These are phyloP conservation scores for Calonectria pauciramosa DNA, from an alignment of 2,329 filamentous ascomycete species.

Conservation along the genomic window DNA sequence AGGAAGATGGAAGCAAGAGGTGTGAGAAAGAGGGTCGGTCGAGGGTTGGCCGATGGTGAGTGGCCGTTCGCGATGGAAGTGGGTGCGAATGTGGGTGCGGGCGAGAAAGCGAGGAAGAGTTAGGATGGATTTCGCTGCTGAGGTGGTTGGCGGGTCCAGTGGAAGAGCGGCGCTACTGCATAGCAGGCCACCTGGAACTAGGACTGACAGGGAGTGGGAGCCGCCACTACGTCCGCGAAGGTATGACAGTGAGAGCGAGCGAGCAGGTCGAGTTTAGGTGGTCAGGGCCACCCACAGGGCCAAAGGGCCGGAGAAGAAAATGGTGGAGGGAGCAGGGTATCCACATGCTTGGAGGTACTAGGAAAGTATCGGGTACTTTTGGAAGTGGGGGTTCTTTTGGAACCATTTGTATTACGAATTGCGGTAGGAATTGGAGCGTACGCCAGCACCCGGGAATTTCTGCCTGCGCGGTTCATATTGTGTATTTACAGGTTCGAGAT, in stretches of 20 bases:
- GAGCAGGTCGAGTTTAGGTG: constrained; percentile 10
- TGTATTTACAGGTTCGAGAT: neutral
- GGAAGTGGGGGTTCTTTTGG: constrained; percentile 11
- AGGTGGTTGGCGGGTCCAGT: constrained; percentile 42
- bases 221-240: neutral
- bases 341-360: neutral
- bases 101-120: constrained; percentile 28
- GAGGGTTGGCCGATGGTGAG: constrained; percentile 32
- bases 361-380: constrained; percentile 23
- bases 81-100: constrained; percentile 25
- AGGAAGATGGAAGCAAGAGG: constrained; percentile 11
- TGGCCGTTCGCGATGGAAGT: constrained; percentile 33
- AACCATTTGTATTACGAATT: neutral
- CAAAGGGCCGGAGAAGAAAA: neutral
- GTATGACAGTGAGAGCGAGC: neutral
- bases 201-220: constrained; percentile 9
- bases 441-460: neutral
- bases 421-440: neutral
- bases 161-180: neutral
- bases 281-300: neutral
- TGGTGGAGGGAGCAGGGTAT: neutral
- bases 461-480: neutral
- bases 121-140: constrained; percentile 19
- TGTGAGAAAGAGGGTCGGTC: constrained; percentile 17
- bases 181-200: constrained; percentile 1